Evolutionary conservation across 2,329 filamentous ascomycete genomes (phyloP), one percentile per base, ranked within the genome.

Genomic region (Bipolaris victoriae): DNA sequence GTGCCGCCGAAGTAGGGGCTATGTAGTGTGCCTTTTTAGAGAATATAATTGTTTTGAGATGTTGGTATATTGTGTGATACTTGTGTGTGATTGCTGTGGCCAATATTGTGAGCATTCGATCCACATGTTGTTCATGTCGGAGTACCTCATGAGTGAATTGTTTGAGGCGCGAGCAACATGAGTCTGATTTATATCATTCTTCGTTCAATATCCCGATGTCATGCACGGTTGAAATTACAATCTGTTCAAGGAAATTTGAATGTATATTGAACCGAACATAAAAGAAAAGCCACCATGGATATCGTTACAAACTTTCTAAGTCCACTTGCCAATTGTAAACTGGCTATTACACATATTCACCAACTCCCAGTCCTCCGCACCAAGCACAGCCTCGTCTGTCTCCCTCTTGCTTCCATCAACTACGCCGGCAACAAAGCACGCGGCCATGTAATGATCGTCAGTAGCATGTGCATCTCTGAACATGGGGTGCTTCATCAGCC

Each of bases 391-490:
- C 29, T 66, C 62, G 24, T 72, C 67, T 1, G 61, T 61, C 3
- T 56, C 50, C 20, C 60, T 60, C 33, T 55, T 62, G 13, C 61
- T 67, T 3, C 64, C 69, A 58, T 72, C 69, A 10, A 65, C 64
- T 0, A 63, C 77, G 1, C 88, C 88, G 0, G 86, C 84, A 0
- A 87, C 82, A 73, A 90, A 90, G 65, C 86, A 78, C 3, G 84
- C 80, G 0, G 86, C 77, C 84, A 90, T 89, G 62, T 88, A 90
- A 67, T 90, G 87, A 69, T 90, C 88, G 66, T 90, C 88, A 0
- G 88, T 90, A 0, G 81, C 87, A 74, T 90, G 88, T 0, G 88
- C 88, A 64, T 89, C 87, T 15, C 87, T 76, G 66, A 83, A 90
- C 45, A 80, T 77, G 0, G 87, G 87, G 66, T 89, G 84, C 77